A percentile compares a stretch with the other conserved stretches of the same genome.
Conservation (phyloP, 352 stramenopile species). For the Globisporangium irregulare region DNA sequence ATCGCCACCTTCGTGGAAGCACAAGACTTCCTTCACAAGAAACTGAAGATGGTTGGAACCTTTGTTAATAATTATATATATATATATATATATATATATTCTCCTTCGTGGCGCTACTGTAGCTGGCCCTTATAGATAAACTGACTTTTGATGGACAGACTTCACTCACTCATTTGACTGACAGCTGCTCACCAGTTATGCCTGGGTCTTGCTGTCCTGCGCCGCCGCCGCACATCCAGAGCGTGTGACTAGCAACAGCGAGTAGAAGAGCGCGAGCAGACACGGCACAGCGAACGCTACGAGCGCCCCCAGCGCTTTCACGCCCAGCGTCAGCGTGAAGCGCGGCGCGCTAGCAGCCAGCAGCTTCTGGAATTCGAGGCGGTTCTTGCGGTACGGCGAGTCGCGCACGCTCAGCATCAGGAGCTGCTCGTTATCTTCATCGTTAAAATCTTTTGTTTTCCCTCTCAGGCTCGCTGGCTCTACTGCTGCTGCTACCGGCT, state of each 20-base stretch:
- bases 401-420: slow-evolving; percentile 16
- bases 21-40: not conserved
- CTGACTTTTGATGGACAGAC: not conserved
- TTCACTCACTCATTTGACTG: not conserved
- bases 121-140: not conserved
- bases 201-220: not conserved
- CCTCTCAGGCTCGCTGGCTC: not conserved
- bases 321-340: slow-evolving; percentile 15
- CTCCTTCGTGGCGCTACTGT: not conserved
- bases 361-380: slow-evolving; percentile 48
- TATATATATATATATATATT: not conserved
- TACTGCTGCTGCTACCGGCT: not conserved
- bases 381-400: slow-evolving; percentile 55
- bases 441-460: not conserved
- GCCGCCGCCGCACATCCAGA: not conserved
- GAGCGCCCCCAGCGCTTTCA: slow-evolving; percentile 9
- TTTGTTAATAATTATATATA: not conserved
- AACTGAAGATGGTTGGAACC: not conserved
- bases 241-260: not conserved
- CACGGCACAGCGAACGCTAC: slow-evolving; percentile 10
- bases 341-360: slow-evolving; percentile 5
- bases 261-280: slow-evolving; percentile 12
- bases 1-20: not conserved
- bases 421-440: not conserved
- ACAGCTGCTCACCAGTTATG: not conserved